phyloP scores from a whole-genome alignment of 805 yeast genomes.

The Starmerella stigmatis region DNA sequence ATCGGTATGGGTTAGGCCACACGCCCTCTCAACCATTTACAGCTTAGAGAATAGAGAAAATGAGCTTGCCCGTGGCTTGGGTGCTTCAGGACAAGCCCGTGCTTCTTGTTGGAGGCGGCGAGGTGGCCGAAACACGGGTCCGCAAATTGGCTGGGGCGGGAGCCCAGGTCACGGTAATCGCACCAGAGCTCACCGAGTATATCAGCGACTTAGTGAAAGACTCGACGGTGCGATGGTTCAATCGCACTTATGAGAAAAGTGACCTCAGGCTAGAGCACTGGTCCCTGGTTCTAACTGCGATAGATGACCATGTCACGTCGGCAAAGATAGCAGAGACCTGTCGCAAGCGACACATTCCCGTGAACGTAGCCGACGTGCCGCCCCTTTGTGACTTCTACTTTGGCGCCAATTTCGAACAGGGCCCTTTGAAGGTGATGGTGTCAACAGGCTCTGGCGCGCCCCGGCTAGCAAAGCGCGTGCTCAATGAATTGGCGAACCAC shows the following conservation, averaged over 20 bases:
- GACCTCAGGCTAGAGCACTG: slow-evolving; percentile 36
- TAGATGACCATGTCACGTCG: slow-evolving; percentile 58
- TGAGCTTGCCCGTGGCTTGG: slow-evolving; percentile 23
- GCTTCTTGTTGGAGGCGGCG: slow-evolving; percentile 59
- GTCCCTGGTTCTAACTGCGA: slow-evolving; percentile 61
- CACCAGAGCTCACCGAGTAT: slow-evolving; percentile 37
- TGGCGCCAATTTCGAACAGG: slow-evolving; percentile 65
- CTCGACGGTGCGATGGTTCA: slow-evolving; percentile 13
- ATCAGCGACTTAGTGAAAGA: slow-evolving; percentile 37
- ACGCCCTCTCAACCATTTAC: not conserved
- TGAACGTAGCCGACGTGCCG: slow-evolving; percentile 78
- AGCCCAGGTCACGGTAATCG: slow-evolving; percentile 57
- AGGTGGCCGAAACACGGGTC: slow-evolving; percentile 62
- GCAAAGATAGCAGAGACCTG: slow-evolving; percentile 45
- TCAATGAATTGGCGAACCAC: slow-evolving; percentile 40
- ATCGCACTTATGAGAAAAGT: slow-evolving; percentile 13
- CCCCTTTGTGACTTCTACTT: slow-evolving; percentile 76
- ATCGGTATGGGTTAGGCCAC: not conserved
- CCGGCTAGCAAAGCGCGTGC: slow-evolving; percentile 53
- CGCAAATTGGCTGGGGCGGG: slow-evolving; percentile 57
- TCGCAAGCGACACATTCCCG: slow-evolving; percentile 40
- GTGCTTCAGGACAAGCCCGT: slow-evolving; percentile 41
- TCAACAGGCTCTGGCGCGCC: slow-evolving; percentile 79
- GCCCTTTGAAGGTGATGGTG: slow-evolving; percentile 68
- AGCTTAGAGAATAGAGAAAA: not conserved